A percentile compares a stretch with the other conserved stretches of the same genome.
phyloP scores from a whole-genome alignment of 2,329 filamentous ascomycete species.

The Hyphodiscus sp. region DNA sequence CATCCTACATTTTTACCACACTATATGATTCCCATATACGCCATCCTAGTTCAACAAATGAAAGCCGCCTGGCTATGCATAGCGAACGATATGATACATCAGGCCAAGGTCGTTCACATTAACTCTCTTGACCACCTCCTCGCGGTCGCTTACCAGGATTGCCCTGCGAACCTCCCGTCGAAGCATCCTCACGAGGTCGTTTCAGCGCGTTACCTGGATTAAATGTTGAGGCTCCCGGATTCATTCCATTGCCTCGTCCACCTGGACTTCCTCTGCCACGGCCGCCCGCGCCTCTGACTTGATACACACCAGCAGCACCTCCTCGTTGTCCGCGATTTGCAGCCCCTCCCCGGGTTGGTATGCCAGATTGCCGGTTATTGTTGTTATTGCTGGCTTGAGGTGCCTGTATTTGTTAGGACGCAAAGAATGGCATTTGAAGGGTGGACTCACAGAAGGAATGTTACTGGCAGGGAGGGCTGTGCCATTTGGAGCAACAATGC shows the following conservation, averaged over 20 bases:
- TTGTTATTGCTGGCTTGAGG: constrained; percentile 17
- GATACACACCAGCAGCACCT: constrained; percentile 10
- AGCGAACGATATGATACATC: constrained; percentile 26
- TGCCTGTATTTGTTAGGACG: constrained; percentile 13
- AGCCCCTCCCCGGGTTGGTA: constrained; percentile 26
- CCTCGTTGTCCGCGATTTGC: constrained; percentile 17
- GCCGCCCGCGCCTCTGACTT: constrained; percentile 14
- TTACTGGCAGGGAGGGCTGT: constrained; percentile 17
- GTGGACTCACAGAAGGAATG: constrained; percentile 24
- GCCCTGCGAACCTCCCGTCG: constrained; percentile 27
- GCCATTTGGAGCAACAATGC: constrained; percentile 14
- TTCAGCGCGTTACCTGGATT: constrained; percentile 26
- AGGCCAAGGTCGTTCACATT: constrained; percentile 6
- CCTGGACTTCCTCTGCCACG: constrained; percentile 24
- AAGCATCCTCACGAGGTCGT: constrained; percentile 26
- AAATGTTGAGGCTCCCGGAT: constrained; percentile 26
- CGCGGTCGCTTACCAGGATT: constrained; percentile 41
- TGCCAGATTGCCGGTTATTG: constrained; percentile 19
- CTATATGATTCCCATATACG: constrained; percentile 8
- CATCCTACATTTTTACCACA: constrained; percentile 5
- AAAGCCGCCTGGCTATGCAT: constrained; percentile 21
- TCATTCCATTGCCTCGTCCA: constrained; percentile 26
- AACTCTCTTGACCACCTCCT: constrained; percentile 29
- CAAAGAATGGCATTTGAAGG: not conserved
- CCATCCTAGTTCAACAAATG: constrained; percentile 16